Evolutionary conservation across 345 rosid genomes (phyloP), one percentile per base, ranked within the genome.

Genomic region (Brassica nigra): DNA sequence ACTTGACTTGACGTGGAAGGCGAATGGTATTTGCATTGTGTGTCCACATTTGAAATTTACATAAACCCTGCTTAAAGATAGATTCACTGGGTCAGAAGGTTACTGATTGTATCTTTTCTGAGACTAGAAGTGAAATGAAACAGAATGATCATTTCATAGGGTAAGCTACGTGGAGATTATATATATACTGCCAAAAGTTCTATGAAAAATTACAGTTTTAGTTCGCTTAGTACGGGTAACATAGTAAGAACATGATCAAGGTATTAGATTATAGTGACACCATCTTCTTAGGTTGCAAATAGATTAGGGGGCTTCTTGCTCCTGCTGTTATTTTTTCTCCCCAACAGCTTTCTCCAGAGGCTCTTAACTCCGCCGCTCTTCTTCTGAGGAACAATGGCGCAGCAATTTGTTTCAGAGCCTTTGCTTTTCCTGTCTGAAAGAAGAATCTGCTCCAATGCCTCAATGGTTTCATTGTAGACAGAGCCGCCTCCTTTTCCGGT

Each of bases 291-390:
- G 79, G 12, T 84, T 23, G 66, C 76, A 74, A 88, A 81, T 34
- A 78, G 83, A 71, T 83, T 72, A 67, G 87, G 34, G 44, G 78
- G 57, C 71, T 80, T 88, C 83, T 86, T 86, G 86, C 76, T 81
- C 55, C 44, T 79, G 16, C 81, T 55, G 79, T 81, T 89, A 70
- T 74, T 91, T 76, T 86, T 95, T 70, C 84, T 89, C 85, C 95
- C 82, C 29, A 88, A 68, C 30, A 95, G 79, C 85, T 81, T 91
- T 71, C 83, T 91, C 99, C 94, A 95, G 59, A 91, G 82, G 81
- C 84, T 85, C 68, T 80, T 87, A 36, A 49, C 84, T 20, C 83
- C 70, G 8, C 87, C 76, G 37, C 8, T 72, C 73, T 85, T 93
- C 78, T 82, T 88, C 82, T 85, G 78, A 10, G 90, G 91, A 73